Evolutionary conservation across 1,139 yeast genomes (phyloP).

Genomic region (Yamadazyma sp.): DNA sequence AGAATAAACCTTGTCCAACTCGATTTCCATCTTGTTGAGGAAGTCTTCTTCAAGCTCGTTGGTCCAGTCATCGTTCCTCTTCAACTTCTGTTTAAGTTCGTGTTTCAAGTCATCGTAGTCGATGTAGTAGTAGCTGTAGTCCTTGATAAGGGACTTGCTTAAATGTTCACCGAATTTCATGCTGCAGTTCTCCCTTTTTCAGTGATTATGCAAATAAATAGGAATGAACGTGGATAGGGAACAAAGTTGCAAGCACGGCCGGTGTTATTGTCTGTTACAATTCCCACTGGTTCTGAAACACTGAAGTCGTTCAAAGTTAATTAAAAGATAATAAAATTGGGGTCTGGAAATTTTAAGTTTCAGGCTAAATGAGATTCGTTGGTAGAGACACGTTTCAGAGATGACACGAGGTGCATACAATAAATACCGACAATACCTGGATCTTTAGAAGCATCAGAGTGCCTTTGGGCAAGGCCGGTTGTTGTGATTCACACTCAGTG

Average conservation of each 20-base stretch:
- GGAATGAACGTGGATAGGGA: no score
- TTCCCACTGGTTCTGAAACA: not conserved
- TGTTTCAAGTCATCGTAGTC: conserved; percentile 88
- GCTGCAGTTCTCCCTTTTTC: not conserved
- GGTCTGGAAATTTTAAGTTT: no score
- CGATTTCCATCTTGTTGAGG: conserved; percentile 69
- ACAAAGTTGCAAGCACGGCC: no score
- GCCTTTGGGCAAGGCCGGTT: no score
- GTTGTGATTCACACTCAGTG: no score
- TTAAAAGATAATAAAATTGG: not conserved
- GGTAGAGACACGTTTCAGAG: not conserved
- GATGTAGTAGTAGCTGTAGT: conserved; percentile 86
- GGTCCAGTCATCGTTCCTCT: conserved; percentile 63
- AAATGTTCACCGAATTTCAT: conserved; percentile 83
- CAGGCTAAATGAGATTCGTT: no score
- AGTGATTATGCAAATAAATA: no score
- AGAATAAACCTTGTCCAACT: conserved; percentile 86
- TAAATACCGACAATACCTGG: no score
- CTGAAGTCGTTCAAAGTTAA: not conserved
- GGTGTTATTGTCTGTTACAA: no score
- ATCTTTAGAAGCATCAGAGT: no score
- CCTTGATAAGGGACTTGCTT: conserved; percentile 71
- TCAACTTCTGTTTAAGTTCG: conserved; percentile 67
- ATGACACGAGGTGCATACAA: no score
- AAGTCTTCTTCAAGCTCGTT: conserved; percentile 79